phyloP scores from a whole-genome alignment of 192 early-diverging fungal species.

The Chytriomyces hyalinus region DNA sequence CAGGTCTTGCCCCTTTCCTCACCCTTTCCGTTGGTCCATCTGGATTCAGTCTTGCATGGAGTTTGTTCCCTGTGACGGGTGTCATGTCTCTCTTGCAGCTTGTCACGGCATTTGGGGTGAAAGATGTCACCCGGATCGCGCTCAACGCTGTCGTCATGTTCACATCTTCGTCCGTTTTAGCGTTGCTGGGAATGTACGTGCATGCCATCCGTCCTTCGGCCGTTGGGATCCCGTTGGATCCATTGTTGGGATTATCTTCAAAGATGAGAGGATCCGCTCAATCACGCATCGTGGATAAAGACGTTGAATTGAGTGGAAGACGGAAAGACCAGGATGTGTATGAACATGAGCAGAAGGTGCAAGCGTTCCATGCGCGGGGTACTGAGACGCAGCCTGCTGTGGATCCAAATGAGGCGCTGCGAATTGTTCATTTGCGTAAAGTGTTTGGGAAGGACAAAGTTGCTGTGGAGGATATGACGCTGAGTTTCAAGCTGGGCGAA shows the following conservation, averaged over 20 bases:
- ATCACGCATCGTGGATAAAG: background rate
- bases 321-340: constrained; percentile 34
- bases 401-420: constrained; percentile 33
- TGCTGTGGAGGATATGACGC: constrained; percentile 38
- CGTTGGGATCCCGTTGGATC: constrained; percentile 35
- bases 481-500: constrained; percentile 45
- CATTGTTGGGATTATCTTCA: constrained; percentile 32
- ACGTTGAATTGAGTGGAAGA: background rate
- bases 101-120: constrained; percentile 16
- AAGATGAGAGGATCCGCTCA: background rate
- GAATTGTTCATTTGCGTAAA: constrained; percentile 36
- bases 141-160: constrained; percentile 22
- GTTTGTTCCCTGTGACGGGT: constrained; percentile 31
- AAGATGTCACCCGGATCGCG: background rate
- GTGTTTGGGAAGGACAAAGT: constrained; percentile 31
- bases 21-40: constrained; percentile 21
- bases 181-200: constrained; percentile 34
- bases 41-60: constrained; percentile 20
- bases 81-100: constrained; percentile 19
- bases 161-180: constrained; percentile 8
- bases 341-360: constrained; percentile 29
- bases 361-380: constrained; percentile 13
- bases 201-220: constrained; percentile 38
- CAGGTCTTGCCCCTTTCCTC: constrained; percentile 35
- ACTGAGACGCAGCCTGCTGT: background rate